These are phyloP conservation scores for Neurospora intermedia DNA, from an alignment of 495 filamentous ascomycete species.

Conservation along the genomic window DNA sequence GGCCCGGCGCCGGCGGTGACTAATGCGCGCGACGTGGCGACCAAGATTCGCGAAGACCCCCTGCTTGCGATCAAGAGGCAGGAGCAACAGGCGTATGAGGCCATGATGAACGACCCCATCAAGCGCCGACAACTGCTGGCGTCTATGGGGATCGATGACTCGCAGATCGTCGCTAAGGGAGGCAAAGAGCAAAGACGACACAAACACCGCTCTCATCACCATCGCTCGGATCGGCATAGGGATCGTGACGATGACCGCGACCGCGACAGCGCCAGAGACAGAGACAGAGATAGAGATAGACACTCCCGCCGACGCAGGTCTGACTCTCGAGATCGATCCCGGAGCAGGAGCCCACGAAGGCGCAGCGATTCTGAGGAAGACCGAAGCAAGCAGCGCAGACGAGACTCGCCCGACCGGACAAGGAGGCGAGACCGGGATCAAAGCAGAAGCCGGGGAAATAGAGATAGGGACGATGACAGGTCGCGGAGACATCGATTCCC, in stretches of 20 bases:
- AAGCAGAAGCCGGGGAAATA: background rate
- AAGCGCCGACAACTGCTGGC: constrained; percentile 59
- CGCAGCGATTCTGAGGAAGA: constrained; percentile 24
- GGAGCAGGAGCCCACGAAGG: constrained; percentile 10
- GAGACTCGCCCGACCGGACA: constrained; percentile 20
- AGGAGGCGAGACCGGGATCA: constrained; percentile 3
- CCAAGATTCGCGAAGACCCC: constrained; percentile 83
- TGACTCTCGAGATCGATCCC: constrained; percentile 28
- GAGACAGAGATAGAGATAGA: constrained; percentile 21
- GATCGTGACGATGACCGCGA: background rate
- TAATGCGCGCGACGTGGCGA: constrained; percentile 61
- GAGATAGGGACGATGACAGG: constrained; percentile 3
- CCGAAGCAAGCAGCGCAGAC: constrained; percentile 20
- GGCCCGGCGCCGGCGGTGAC: constrained; percentile 42
- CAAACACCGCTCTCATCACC: constrained; percentile 37
- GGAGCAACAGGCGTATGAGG: constrained; percentile 84
- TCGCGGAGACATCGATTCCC: background rate
- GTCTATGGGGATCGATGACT: constrained; percentile 42
- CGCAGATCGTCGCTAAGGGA: constrained; percentile 26
- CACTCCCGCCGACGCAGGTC: constrained; percentile 26
- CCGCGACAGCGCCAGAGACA: background rate
- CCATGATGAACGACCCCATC: constrained; percentile 74
- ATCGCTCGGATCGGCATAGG: constrained; percentile 33
- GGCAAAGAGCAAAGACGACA: constrained; percentile 38
- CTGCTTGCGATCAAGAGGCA: constrained; percentile 83